phyloP scores from a whole-genome alignment of 345 rosid genomes.

The Erodium maritimum region DNA sequence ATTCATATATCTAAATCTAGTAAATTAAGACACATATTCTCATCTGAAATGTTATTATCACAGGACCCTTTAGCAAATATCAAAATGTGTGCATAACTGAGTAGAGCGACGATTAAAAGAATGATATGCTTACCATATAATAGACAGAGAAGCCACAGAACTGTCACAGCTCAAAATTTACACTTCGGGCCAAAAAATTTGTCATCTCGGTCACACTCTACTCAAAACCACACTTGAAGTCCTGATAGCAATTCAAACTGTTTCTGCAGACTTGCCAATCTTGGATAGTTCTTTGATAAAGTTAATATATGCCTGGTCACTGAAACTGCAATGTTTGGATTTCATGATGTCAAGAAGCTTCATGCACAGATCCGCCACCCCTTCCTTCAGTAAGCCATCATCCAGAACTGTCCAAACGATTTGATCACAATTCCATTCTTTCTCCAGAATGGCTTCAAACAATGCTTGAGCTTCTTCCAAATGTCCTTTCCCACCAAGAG shows the following conservation, averaged over 20 bases:
- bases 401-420: slow-evolving; percentile 53
- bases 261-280: slow-evolving; percentile 22
- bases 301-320: slow-evolving; percentile 22
- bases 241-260: slow-evolving; percentile 10
- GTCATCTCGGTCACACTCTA: neutral
- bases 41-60: neutral
- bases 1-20: neutral
- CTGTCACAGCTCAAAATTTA: neutral
- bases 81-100: neutral
- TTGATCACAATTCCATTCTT: slow-evolving; percentile 37
- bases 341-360: slow-evolving; percentile 42
- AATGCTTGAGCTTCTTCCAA: slow-evolving; percentile 31
- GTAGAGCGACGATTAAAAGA: neutral
- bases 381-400: slow-evolving; percentile 47
- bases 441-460: slow-evolving; percentile 31
- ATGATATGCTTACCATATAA: neutral
- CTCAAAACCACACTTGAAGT: neutral
- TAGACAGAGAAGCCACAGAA: neutral
- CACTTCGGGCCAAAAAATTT: neutral
- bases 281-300: slow-evolving; percentile 39
- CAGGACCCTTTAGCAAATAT: neutral
- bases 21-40: neutral
- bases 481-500: slow-evolving; percentile 29
- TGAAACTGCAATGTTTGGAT: slow-evolving; percentile 25
- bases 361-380: slow-evolving; percentile 32